Percentiles rank a stretch among this genome's conserved stretches.
phyloP scores from a whole-genome alignment of 2,329 filamentous ascomycete genomes.

The Bipolaris cookei region DNA sequence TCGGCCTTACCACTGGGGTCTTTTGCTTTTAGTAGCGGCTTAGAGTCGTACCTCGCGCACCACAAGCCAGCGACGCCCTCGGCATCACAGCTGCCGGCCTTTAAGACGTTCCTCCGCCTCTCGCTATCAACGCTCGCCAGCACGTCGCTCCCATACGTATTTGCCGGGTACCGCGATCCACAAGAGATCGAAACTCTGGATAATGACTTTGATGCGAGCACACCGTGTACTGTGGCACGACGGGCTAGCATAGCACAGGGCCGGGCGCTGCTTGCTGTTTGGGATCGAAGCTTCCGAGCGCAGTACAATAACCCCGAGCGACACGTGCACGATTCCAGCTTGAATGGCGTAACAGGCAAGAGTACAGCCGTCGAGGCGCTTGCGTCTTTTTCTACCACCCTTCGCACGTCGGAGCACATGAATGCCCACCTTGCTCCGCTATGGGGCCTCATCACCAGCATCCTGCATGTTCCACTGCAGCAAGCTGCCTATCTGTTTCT shows the following conservation, averaged over 20 bases:
- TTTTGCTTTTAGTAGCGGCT: slow-evolving; percentile 84
- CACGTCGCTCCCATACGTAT: slow-evolving; percentile 75
- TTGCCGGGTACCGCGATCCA: slow-evolving; percentile 68
- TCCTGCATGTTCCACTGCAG: slow-evolving; percentile 65
- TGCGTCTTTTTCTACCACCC: slow-evolving; percentile 34
- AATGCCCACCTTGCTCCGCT: slow-evolving; percentile 73
- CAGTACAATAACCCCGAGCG: slow-evolving; percentile 21
- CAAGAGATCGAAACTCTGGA: slow-evolving; percentile 64
- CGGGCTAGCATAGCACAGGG: slow-evolving; percentile 79
- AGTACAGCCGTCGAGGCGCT: slow-evolving; percentile 33
- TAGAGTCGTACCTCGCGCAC: slow-evolving; percentile 83
- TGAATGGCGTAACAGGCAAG: neutral
- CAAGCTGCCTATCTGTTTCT: slow-evolving; percentile 78
- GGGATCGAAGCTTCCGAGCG: slow-evolving; percentile 71
- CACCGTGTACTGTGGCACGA: slow-evolving; percentile 78
- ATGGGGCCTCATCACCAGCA: slow-evolving; percentile 68
- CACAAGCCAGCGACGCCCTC: slow-evolving; percentile 48
- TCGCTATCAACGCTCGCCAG: slow-evolving; percentile 74
- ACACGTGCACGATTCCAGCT: neutral
- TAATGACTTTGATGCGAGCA: slow-evolving; percentile 76
- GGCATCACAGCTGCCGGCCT: slow-evolving; percentile 52
- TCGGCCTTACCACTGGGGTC: slow-evolving; percentile 82
- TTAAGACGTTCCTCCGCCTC: slow-evolving; percentile 71
- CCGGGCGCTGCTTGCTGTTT: slow-evolving; percentile 74
- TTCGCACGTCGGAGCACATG: slow-evolving; percentile 37